Evolutionary conservation across 176 grass and related monocot species (phyloP).

Genomic region (Zoysia pacifica): DNA sequence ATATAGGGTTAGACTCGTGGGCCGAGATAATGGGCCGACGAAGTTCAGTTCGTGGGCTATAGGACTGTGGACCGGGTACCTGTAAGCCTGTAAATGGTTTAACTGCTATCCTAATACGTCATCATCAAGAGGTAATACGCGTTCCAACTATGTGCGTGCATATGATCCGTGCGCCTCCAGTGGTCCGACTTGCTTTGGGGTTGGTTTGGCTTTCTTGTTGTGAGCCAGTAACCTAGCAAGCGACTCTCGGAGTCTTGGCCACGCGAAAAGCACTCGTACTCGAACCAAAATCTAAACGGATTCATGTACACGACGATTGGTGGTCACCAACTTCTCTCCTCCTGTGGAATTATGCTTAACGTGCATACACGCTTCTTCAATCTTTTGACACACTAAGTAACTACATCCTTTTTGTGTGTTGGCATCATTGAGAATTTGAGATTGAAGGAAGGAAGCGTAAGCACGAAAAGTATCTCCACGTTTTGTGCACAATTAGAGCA

Average conservation of each 20-base stretch:
- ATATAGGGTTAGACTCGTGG: too few relatives aligned
- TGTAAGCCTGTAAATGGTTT: neutral
- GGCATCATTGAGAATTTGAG: neutral
- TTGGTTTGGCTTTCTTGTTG: constrained; percentile 28
- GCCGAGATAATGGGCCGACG: too few relatives aligned
- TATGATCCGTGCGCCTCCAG: neutral
- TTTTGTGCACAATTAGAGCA: neutral
- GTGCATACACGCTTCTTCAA: neutral
- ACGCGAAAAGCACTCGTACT: constrained; percentile 21
- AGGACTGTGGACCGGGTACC: too few relatives aligned
- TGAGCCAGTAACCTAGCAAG: constrained; percentile 26
- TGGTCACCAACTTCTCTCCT: neutral
- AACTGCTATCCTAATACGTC: neutral
- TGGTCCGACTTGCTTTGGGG: neutral
- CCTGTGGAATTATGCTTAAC: neutral
- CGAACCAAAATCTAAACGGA: constrained; percentile 20
- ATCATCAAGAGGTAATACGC: neutral
- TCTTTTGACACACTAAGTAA: neutral
- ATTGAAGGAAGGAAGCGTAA: neutral
- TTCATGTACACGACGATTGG: neutral
- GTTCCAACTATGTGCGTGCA: neutral
- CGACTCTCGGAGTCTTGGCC: neutral
- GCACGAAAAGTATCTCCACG: constrained; percentile 7
- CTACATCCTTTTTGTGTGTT: neutral
- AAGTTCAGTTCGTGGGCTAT: too few relatives aligned